Evolutionary conservation across 768 basidiomycete genomes (phyloP), one percentile per base, ranked within the genome.

Genomic region (Boletus rubropictus): DNA sequence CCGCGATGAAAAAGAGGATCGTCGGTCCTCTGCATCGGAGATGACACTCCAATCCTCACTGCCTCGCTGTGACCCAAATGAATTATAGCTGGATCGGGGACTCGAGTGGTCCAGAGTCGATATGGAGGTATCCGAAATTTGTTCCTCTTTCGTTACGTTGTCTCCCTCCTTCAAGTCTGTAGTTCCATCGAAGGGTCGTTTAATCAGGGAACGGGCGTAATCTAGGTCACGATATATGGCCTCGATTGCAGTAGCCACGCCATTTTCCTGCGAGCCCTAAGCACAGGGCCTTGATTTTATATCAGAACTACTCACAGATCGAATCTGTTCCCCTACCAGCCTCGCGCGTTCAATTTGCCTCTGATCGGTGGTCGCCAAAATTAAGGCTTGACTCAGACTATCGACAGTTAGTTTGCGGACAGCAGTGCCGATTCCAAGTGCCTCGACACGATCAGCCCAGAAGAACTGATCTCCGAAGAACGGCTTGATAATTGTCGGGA

Each of bases 381-480:
- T 59, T 34, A 99, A 73, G 0, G 95, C 94, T 8, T 89, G 84
- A 14, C 84, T 79, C 47, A 99, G 69, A 39, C 72, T 72, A 14
- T 88, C 79, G 12, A 85, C 83, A 10, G 88, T 92, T 46, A 98
- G 73, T 66, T 94, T 95, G 56, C 89, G 80, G 42, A 99, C 84
- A 42, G 86, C 81, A 25, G 83, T 76, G 37, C 95, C 96, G 40
- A 98, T 81, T 31, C 94, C 94, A 34, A 99, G 76, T 2, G 93
- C 91, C 65, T 96, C 92, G n/a, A 97, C 91, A 24, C 95, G 85
- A 66, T 99, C 91, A 3, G 91, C 90, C 92, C 92, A 98, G 70
- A 97, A 95, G 64, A 86, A 90, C 59, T 97, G 94, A 64, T 97
- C 94, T 3, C 96, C 95, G 58, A 98, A 99, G 78, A 98, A 99